Evolutionary conservation across 225 moss, liverwort and hornwort species (phyloP), one percentile per base, ranked within the genome.

Genomic region (Polytrichum formosum): DNA sequence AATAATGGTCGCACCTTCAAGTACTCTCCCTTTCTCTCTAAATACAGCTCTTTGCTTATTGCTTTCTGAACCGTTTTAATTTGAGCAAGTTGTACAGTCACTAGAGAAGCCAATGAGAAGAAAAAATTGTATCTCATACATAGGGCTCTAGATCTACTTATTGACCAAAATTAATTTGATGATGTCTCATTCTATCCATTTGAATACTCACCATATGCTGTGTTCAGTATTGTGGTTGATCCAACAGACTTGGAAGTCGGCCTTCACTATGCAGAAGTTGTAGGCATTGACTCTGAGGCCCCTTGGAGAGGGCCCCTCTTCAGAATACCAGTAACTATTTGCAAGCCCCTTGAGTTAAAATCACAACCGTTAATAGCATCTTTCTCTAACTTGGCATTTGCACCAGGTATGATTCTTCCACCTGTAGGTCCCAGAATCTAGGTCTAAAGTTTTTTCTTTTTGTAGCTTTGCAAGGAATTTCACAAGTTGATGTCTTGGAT

Each of bases 1-100:
- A 86, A 97, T 76, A 97, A 97, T 77, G 97, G 97, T 21, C 97
- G 97, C 72, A 90, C 53, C 31, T 97, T 97, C 83, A 94, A 90
- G 96, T 97, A 92, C 55, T 74, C 53, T 29, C 46, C 46, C 13
- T 58, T 56, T 73, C 65, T 63, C 60, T 55, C 65, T 65, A 63
- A 31, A 62, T 62, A 27, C 31, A 53, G 23, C 16, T 18, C 64
- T 74, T 59, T 65, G 22, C 65, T 72, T 16, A 53, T 67, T 28
- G 21, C 53, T 23, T 46, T 46, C 46, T 46, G 13, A 46, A 46
- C 46, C 13, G 3, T 16, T 13, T 13, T 13, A 46, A 37, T 37
- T 9, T 37, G 37, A 37, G 2, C 10, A 10, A 37, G 37, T 37
- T 0, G 2, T 10, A 35, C 35, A 10, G 2, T 37, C 16, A 46